phyloP scores from a whole-genome alignment of 2,329 filamentous ascomycete species.

The Spiromastix sp. region DNA sequence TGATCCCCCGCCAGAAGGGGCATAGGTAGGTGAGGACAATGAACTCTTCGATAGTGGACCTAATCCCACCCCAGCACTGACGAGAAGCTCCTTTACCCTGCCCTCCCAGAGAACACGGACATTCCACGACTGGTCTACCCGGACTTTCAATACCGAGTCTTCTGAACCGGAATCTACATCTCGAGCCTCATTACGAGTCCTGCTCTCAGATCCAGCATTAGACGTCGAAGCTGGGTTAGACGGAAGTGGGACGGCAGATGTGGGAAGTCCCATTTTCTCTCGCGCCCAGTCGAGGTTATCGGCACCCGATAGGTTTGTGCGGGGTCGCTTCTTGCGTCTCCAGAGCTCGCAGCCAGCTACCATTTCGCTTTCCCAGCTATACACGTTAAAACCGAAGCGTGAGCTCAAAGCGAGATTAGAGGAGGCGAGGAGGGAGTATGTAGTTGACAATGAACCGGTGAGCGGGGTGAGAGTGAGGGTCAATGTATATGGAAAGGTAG shows the following conservation, averaged over 20 bases:
- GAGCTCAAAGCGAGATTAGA: constrained; percentile 76
- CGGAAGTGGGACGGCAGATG: constrained; percentile 1
- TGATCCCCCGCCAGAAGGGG: constrained; percentile 15
- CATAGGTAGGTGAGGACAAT: constrained; percentile 17
- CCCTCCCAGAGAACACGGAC: constrained; percentile 89
- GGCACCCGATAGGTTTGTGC: constrained; percentile 34
- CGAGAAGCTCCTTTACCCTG: constrained; percentile 79
- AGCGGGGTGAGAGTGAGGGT: constrained; percentile 88
- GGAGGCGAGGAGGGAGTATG: constrained; percentile 82
- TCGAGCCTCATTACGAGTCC: no score
- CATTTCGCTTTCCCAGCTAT: constrained; percentile 94
- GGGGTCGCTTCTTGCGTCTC: constrained; percentile 43
- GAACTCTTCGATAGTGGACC: constrained; percentile 42
- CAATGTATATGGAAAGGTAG: constrained; percentile 83
- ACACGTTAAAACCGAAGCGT: constrained; percentile 93
- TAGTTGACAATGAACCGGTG: constrained; percentile 86
- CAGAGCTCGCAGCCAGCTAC: constrained; percentile 88
- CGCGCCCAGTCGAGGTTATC: constrained; percentile 36
- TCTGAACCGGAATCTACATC: constrained; percentile 51
- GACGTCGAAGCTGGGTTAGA: constrained; percentile 10
- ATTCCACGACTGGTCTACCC: constrained; percentile 77
- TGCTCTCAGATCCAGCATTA: constrained; percentile 6
- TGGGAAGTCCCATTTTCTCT: constrained; percentile 24
- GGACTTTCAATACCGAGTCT: constrained; percentile 79
- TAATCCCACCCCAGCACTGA: constrained; percentile 79